Evolutionary conservation across 2,329 filamentous ascomycete genomes (phyloP).

Genomic region (Thelonectria discophora): DNA sequence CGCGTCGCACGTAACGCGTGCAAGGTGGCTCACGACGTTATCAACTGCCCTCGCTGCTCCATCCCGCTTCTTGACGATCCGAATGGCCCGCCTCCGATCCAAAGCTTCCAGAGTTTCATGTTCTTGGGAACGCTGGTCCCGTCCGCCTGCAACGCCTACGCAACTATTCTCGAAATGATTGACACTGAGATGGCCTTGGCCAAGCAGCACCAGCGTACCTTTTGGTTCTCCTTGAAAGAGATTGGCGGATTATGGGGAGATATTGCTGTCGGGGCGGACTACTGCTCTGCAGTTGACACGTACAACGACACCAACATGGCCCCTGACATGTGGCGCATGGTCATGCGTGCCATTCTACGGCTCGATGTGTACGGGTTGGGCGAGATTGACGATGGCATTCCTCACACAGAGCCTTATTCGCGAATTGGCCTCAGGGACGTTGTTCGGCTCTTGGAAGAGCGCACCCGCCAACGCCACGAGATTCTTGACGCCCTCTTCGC

Average conservation of each 20-base stretch:
- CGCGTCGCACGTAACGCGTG: slow-evolving; percentile 57
- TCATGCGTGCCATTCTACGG: slow-evolving; percentile 63
- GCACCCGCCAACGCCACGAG: slow-evolving; percentile 58
- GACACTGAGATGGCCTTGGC: slow-evolving; percentile 61
- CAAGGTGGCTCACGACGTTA: slow-evolving; percentile 59
- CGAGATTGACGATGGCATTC: slow-evolving; percentile 24
- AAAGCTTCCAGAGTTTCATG: slow-evolving; percentile 67
- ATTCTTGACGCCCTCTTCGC: slow-evolving; percentile 57
- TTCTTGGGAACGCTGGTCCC: slow-evolving; percentile 66
- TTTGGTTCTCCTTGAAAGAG: slow-evolving; percentile 56
- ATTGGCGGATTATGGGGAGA: slow-evolving; percentile 61
- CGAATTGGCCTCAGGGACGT: slow-evolving; percentile 65
- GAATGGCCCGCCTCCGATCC: slow-evolving; percentile 52
- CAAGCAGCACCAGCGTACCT: slow-evolving; percentile 49
- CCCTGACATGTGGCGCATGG: slow-evolving; percentile 63
- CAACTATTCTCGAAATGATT: slow-evolving; percentile 61
- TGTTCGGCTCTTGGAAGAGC: slow-evolving; percentile 61
- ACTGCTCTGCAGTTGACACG: slow-evolving; percentile 42
- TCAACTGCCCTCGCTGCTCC: slow-evolving; percentile 62
- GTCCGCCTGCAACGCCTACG: slow-evolving; percentile 66
- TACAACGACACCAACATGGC: slow-evolving; percentile 58
- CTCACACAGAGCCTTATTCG: slow-evolving; percentile 32
- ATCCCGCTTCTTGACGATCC: slow-evolving; percentile 48
- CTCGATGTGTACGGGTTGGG: slow-evolving; percentile 66
- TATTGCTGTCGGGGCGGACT: slow-evolving; percentile 37